These are phyloP conservation scores for Neurospora crassa DNA, from an alignment of 2,329 filamentous ascomycete genomes.

Conservation along the genomic window DNA sequence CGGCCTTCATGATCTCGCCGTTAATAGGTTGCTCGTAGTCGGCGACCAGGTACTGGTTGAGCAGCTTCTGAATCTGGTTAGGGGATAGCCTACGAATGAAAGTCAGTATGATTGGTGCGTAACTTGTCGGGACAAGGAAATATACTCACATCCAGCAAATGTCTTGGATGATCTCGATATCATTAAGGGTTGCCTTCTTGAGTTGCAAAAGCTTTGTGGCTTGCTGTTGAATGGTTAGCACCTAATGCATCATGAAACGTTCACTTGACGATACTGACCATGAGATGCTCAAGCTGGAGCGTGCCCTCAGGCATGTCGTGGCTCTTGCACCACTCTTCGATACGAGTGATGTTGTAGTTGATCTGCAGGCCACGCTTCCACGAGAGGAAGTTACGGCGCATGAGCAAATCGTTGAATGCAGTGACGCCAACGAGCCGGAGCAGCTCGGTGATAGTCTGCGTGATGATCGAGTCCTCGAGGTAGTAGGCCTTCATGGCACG, in stretches of 20 bases:
- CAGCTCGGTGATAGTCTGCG: slow-evolving; percentile 88
- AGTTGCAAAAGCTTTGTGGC: slow-evolving; percentile 95
- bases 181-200: slow-evolving; percentile 97
- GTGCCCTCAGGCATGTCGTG: slow-evolving; percentile 99
- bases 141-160: slow-evolving; percentile 95
- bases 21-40: slow-evolving; percentile 99
- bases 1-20: slow-evolving; percentile 99
- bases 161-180: slow-evolving; percentile 99
- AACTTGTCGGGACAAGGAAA: slow-evolving; percentile 25
- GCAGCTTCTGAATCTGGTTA: slow-evolving; percentile 96
- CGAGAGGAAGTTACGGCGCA: slow-evolving; percentile 95
- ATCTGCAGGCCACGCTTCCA: slow-evolving; percentile 99
- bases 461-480: slow-evolving; percentile 91
- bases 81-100: slow-evolving; percentile 65
- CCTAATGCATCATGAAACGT: not conserved
- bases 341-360: slow-evolving; percentile 99
- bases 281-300: slow-evolving; percentile 92
- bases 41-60: slow-evolving; percentile 97
- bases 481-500: slow-evolving; percentile 99
- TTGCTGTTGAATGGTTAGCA: slow-evolving; percentile 50
- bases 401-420: slow-evolving; percentile 94
- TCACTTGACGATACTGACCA: slow-evolving; percentile 48
- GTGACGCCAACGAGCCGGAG: slow-evolving; percentile 90
- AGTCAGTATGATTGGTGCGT: slow-evolving; percentile 66
- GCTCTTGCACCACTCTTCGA: slow-evolving; percentile 99